Evolutionary conservation across 1,139 yeast genomes (phyloP).

Genomic region (Nakaseomyces sp.): DNA sequence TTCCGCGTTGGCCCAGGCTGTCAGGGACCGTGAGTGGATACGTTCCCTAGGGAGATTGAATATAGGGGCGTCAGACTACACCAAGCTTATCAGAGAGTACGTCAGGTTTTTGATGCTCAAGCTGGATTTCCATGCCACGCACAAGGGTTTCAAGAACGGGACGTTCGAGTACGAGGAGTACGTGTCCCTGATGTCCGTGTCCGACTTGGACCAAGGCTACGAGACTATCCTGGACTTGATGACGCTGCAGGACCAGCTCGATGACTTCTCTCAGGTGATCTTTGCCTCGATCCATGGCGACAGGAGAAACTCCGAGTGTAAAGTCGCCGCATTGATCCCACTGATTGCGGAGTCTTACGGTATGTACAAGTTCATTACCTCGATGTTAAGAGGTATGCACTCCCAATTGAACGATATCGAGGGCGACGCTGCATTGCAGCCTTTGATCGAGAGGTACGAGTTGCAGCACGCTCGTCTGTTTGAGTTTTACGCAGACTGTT

Average conservation of each 20-base stretch:
- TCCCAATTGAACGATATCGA: constrained; percentile 53
- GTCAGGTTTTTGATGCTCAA: constrained; percentile 62
- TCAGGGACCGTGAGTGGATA: constrained; percentile 59
- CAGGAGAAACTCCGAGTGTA: constrained; percentile 56
- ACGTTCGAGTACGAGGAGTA: constrained; percentile 95
- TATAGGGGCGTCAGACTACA: constrained; percentile 44
- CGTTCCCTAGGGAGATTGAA: constrained; percentile 41
- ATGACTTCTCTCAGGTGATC: constrained; percentile 67
- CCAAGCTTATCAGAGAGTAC: constrained; percentile 70
- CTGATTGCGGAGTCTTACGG: constrained; percentile 92
- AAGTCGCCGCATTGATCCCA: constrained; percentile 82
- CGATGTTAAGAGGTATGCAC: constrained; percentile 86
- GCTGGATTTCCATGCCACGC: constrained; percentile 73
- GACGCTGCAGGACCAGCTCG: constrained; percentile 79
- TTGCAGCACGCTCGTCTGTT: constrained; percentile 74
- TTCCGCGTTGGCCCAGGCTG: constrained; percentile 72
- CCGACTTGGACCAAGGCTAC: constrained; percentile 93
- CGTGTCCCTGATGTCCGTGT: constrained; percentile 74
- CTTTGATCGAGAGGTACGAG: constrained; percentile 61
- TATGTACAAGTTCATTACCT: constrained; percentile 76
- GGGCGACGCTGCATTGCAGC: constrained; percentile 62
- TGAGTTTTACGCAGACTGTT: constrained; percentile 86
- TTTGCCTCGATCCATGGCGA: constrained; percentile 54
- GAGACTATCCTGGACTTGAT: constrained; percentile 80
- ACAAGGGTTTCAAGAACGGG: constrained; percentile 78